Percentiles rank a stretch among this genome's conserved stretches.
These are phyloP conservation scores for Fusarium clavum DNA, from an alignment of 2,329 filamentous ascomycete genomes.

Conservation along the genomic window DNA sequence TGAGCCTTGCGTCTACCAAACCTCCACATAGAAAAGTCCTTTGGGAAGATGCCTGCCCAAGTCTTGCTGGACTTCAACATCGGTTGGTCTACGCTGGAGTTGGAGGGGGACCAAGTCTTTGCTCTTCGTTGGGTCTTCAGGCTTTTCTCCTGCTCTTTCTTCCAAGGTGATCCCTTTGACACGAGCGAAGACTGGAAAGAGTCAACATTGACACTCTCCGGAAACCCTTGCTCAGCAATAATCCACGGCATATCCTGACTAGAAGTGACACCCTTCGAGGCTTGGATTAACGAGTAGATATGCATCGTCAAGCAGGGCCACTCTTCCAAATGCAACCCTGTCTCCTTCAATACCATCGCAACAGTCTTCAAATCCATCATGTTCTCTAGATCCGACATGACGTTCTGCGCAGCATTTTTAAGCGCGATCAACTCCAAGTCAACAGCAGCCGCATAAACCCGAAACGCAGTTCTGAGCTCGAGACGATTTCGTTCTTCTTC, in stretches of 20 bases:
- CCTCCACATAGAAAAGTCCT: background rate
- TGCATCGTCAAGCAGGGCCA: background rate
- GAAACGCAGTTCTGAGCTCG: slow-evolving; percentile 12
- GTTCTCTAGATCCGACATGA: background rate
- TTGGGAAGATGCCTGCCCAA: background rate
- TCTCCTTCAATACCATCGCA: rapidly evolving
- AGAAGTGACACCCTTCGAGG: background rate
- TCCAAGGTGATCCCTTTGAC: background rate
- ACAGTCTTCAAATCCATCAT: background rate
- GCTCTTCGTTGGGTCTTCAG: no score
- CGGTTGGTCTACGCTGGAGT: background rate
- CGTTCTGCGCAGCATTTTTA: background rate
- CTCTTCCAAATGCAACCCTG: background rate
- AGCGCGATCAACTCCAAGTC: background rate
- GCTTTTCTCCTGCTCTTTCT: background rate
- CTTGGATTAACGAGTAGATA: background rate
- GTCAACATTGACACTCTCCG: background rate
- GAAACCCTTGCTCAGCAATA: background rate
- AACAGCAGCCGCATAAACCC: background rate
- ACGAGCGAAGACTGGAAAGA: background rate
- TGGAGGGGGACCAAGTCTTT: background rate
- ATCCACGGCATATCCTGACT: background rate
- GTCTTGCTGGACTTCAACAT: background rate
- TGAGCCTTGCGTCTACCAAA: background rate
- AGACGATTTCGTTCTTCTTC: background rate